These are phyloP conservation scores for Aureobasidium sp. DNA, from an alignment of 2,329 filamentous ascomycete species.

Conservation along the genomic window DNA sequence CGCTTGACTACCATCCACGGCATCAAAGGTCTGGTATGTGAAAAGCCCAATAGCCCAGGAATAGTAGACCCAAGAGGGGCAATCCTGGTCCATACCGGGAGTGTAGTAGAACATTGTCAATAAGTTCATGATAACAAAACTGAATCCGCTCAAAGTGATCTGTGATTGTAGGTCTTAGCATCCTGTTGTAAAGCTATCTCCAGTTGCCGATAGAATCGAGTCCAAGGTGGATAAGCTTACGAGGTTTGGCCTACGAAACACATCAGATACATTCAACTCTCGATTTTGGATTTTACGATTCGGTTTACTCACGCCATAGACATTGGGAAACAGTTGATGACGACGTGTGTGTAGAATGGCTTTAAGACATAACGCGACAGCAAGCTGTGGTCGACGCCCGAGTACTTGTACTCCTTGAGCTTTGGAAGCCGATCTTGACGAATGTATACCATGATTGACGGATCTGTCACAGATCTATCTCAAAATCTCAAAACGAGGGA, in stretches of 20 bases:
- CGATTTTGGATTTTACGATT: not conserved
- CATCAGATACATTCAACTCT: not conserved
- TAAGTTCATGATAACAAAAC: constrained; percentile 82
- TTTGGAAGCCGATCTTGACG: constrained; percentile 81
- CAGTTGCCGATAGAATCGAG: not conserved
- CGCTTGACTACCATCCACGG: constrained; percentile 90
- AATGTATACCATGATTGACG: constrained; percentile 75
- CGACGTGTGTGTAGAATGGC: constrained; percentile 92
- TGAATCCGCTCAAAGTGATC: constrained; percentile 89
- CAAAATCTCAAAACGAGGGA: not conserved
- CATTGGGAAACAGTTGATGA: constrained; percentile 92
- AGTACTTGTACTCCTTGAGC: constrained; percentile 91
- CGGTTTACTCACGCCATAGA: constrained; percentile 63
- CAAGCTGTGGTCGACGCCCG: constrained; percentile 76
- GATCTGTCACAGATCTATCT: not conserved
- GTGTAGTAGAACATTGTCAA: constrained; percentile 93
- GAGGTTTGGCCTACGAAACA: constrained; percentile 9
- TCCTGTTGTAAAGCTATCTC: not conserved
- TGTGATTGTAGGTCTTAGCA: constrained; percentile 21
- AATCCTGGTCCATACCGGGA: constrained; percentile 84
- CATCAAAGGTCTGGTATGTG: constrained; percentile 96
- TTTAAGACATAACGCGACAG: constrained; percentile 90
- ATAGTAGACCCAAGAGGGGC: constrained; percentile 89
- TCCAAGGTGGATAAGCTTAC: constrained; percentile 3
- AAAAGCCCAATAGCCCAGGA: constrained; percentile 86